Evolutionary conservation across 2,329 filamentous ascomycete species (phyloP), one percentile per base, ranked within the genome.

Genomic region (Cytospora mali): DNA sequence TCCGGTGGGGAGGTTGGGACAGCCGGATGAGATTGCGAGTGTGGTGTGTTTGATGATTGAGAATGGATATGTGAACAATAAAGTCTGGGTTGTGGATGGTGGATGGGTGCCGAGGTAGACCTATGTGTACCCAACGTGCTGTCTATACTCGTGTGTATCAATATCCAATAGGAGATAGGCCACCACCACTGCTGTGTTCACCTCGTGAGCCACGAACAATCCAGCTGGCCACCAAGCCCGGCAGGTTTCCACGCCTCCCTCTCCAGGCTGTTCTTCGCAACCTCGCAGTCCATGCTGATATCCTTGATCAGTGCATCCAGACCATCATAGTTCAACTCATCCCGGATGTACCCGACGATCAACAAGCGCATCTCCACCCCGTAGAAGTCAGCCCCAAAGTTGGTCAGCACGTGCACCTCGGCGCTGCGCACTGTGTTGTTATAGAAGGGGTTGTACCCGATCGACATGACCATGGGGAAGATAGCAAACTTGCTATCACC

Each of bases 401-500:
- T 75, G 71, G 92, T 88, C 75, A 99, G 84, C 60, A 99, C 85
- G 78, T 97, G 93, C 62, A 96, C 93, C 81, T 97, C 93, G 72
- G 95, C 93, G 66, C 86, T 92, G 66, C 92, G 88, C 53, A 91
- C 87, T 5, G 84, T 88, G 81, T 99, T 98, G 75, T 93, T 93
- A 84, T 97, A 99, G 78, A 93, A 98, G 0, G 95, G 95, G 77
- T 98, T 99, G 84, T 93, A 98, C 51, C 95, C 95, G 68, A 97
- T 94, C 65, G 88, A 92, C 88, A 97, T 91, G 68, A 96, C 93
- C 84, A 96, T 95, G 1, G 92, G 92, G 75, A 89, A 92, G 62
- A 95, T 80, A 51, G 53, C 65, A 67, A 67, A 73, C 66, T 39
- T 59, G 16, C 54, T n/a, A 4, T 35, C 33, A 35, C 66, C 42